Percentiles rank a stretch among this genome's conserved stretches.
These are phyloP conservation scores for Lichtheimia ramosa DNA, from an alignment of 371 early-diverging fungal genomes.

Conservation along the genomic window DNA sequence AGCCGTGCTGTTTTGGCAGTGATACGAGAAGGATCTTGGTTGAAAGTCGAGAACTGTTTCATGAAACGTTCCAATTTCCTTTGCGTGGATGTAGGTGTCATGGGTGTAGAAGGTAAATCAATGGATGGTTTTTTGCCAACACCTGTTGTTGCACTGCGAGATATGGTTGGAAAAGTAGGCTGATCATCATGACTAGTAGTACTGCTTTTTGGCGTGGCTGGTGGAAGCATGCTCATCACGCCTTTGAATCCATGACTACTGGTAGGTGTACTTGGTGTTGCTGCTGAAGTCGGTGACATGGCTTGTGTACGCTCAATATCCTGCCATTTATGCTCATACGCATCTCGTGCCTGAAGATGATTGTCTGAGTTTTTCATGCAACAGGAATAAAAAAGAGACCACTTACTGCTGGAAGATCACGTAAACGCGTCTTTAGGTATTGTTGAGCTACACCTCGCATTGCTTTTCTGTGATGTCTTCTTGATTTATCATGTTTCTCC, in stretches of 20 bases:
- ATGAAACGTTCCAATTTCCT: slow-evolving; percentile 22
- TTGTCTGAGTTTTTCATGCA: too few relatives aligned
- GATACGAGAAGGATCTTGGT: slow-evolving; percentile 18
- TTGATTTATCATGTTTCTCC: slow-evolving; percentile 22
- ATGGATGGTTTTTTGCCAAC: neutral
- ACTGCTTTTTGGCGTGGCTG: too few relatives aligned
- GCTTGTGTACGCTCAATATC: slow-evolving; percentile 12
- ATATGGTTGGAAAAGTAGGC: neutral
- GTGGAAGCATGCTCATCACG: too few relatives aligned
- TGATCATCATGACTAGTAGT: neutral
- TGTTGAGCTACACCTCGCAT: slow-evolving; percentile 14
- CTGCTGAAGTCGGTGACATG: neutral
- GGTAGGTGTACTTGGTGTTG: neutral
- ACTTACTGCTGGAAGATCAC: slow-evolving; percentile 7
- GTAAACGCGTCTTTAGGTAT: slow-evolving; percentile 13
- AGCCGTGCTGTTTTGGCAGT: slow-evolving; percentile 15
- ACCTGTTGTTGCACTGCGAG: neutral
- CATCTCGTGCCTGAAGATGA: slow-evolving; percentile 15
- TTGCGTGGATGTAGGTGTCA: slow-evolving; percentile 17
- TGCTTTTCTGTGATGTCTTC: slow-evolving; percentile 17
- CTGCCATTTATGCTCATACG: slow-evolving; percentile 19
- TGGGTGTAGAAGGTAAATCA: slow-evolving; percentile 8
- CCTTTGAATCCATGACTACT: neutral
- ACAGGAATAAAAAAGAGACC: too few relatives aligned
- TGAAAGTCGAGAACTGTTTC: slow-evolving; percentile 12